Conservation (phyloP, 139 green algal genomes). For the Spirogloea muscicola region DNA sequence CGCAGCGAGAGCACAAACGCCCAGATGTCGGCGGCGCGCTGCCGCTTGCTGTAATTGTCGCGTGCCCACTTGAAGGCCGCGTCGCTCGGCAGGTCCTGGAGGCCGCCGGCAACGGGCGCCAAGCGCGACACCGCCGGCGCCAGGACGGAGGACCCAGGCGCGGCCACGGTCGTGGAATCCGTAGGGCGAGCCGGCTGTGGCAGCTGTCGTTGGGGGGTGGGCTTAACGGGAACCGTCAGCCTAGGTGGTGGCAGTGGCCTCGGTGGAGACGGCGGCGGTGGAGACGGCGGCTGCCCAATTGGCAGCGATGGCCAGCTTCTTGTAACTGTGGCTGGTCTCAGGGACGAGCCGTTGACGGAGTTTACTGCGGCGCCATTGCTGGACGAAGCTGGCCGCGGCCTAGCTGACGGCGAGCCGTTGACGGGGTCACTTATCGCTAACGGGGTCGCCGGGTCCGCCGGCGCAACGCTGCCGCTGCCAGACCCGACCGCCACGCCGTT, state of each 20-base stretch:
- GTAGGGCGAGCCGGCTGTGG: background rate
- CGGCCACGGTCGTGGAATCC: background rate
- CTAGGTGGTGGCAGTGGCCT: background rate
- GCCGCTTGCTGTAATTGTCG: conserved; percentile 67
- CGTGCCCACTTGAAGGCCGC: conserved; percentile 63
- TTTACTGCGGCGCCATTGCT: too few relatives aligned
- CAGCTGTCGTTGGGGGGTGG: background rate
- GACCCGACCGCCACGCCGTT: too few relatives aligned
- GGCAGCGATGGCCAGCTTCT: too few relatives aligned
- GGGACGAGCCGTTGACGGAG: too few relatives aligned
- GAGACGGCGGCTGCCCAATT: too few relatives aligned
- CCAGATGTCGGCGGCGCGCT: conserved; percentile 76
- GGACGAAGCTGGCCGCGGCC: too few relatives aligned
- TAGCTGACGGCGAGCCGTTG: too few relatives aligned
- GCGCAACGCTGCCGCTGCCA: too few relatives aligned
- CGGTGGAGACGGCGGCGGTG: too few relatives aligned
- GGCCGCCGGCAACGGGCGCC: background rate
- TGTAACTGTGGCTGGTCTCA: too few relatives aligned
- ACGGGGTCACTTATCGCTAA: too few relatives aligned
- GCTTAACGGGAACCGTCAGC: background rate
- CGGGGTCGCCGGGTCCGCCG: too few relatives aligned
- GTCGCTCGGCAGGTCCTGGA: conserved; percentile 13
- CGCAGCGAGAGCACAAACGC: conserved; percentile 73
- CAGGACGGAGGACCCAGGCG: background rate
- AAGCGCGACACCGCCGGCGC: background rate